These are phyloP conservation scores for Colletotrichum navitas DNA, from an alignment of 2,329 filamentous ascomycete species.

Conservation along the genomic window DNA sequence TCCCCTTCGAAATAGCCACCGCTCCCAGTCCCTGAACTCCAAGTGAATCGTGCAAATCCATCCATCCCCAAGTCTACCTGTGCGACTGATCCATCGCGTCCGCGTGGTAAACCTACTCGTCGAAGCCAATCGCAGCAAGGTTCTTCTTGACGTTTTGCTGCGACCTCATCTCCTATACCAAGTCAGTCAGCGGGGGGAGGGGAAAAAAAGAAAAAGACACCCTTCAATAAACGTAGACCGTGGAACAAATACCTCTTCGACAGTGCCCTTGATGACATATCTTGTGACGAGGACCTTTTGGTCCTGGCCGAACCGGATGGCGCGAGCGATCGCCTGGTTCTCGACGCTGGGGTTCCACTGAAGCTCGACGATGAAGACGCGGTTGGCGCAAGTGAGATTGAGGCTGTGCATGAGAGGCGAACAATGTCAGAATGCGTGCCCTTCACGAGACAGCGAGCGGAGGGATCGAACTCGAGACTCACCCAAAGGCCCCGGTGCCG, in stretches of 20 bases:
- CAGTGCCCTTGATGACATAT: constrained; percentile 57
- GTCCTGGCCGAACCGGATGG: constrained; percentile 60
- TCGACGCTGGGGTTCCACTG: constrained; percentile 69
- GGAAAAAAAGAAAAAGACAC: no score
- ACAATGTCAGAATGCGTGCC: not conserved
- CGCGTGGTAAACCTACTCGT: not conserved
- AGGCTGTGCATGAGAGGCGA: constrained; percentile 49
- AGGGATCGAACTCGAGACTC: constrained; percentile 26
- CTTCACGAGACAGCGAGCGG: not conserved
- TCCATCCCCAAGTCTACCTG: not conserved
- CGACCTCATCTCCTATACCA: constrained; percentile 35
- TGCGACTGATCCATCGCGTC: constrained; percentile 13
- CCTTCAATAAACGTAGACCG: no score
- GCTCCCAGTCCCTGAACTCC: not conserved
- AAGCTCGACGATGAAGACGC: constrained; percentile 64
- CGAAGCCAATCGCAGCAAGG: constrained; percentile 30
- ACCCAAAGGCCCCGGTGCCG: constrained; percentile 65
- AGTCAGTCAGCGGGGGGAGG: not conserved
- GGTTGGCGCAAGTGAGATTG: constrained; percentile 62
- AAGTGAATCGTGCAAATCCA: not conserved
- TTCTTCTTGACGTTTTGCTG: constrained; percentile 35
- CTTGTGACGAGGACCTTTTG: constrained; percentile 58
- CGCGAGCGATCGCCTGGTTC: constrained; percentile 63
- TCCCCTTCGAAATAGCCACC: not conserved
- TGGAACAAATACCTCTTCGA: constrained; percentile 57